Base-by-base conservation (phyloP, 2,329 filamentous ascomycete genomes). In the Colletotrichum lentis region DNA sequence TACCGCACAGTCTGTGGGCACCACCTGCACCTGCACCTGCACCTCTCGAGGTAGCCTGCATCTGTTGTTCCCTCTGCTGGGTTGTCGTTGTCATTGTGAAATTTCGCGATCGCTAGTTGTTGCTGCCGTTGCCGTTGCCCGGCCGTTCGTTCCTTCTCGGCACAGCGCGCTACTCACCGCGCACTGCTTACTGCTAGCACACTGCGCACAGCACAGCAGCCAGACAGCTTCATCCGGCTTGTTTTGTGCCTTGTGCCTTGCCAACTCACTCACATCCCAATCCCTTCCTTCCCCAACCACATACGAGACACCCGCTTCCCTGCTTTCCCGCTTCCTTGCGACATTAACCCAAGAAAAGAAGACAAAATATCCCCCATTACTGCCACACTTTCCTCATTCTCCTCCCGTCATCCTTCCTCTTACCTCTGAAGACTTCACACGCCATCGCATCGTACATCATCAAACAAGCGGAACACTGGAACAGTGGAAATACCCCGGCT, bases 231-330 rank as follows among this genome's bases (percentile, higher is more conserved):
- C 62, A 41, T 27, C 41, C 49, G 54, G 7, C 35, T 24, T 41
- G 50, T 50, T 69, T 39, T 44, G 14, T 56, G 27, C 39, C 39
- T 18, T 31, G 52, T 22, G 41, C 54, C 54, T 44, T 52, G 47
- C 46, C 47, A 20, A 52, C 46, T 52, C 47, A 52, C 37, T 35
- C 31, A 35, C 8, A 35, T 35, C 31, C 31, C 31, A 35, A 14
- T 53, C 44, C 67, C 31, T 35, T 35, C 67, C 31, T 35, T 35
- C 65, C 71, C 74, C 72, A 74, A 69, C 72, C 73, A 74, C 73
- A 64, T 65, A 64, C 71, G 70, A 70, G 68, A 69, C 69, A 70
- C 69, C 49, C 69, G 69, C 71, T 69, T 73, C 74, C 73, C 75
- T 74, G 71, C 73, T 74, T 73, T 71, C 56, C 60, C 60, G 70